Percentiles rank a stretch among this genome's conserved stretches.
Evolutionary conservation across 768 basidiomycete species (phyloP).

Genomic region (Astraeus odoratus): DNA sequence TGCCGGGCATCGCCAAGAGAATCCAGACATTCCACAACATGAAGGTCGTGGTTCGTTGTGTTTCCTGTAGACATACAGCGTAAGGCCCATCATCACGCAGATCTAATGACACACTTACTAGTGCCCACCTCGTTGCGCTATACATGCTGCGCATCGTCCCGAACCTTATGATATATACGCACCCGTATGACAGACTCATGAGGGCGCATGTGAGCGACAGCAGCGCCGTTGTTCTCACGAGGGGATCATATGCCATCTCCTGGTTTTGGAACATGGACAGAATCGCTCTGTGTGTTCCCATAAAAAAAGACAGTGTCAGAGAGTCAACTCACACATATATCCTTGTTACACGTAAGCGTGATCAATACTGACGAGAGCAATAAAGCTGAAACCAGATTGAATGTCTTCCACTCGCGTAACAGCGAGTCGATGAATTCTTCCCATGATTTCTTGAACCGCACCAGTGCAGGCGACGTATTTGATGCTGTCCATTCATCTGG

Average conservation of each 20-base stretch:
- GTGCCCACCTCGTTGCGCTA: constrained; percentile 66
- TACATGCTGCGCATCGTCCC: constrained; percentile 67
- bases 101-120: constrained; percentile 31
- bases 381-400: constrained; percentile 70
- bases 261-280: constrained; percentile 58
- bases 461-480: constrained; percentile 54
- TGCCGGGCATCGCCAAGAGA: constrained; percentile 54
- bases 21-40: constrained; percentile 67
- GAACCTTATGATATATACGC: constrained; percentile 67
- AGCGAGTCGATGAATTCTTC: constrained; percentile 66
- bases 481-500: constrained; percentile 47
- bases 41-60: constrained; percentile 40
- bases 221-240: constrained; percentile 56
- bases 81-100: neutral
- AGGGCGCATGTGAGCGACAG: constrained; percentile 58
- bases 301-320: neutral
- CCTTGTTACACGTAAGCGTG: neutral
- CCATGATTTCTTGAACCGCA: constrained; percentile 62
- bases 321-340: no score
- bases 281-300: constrained; percentile 53
- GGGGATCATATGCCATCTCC: constrained; percentile 47
- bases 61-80: constrained; percentile 39
- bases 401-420: constrained; percentile 67
- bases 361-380: constrained; percentile 36
- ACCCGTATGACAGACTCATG: constrained; percentile 68